Evolutionary conservation across 2,329 filamentous ascomycete genomes (phyloP).

Genomic region (Malbranchea cinnamomea): DNA sequence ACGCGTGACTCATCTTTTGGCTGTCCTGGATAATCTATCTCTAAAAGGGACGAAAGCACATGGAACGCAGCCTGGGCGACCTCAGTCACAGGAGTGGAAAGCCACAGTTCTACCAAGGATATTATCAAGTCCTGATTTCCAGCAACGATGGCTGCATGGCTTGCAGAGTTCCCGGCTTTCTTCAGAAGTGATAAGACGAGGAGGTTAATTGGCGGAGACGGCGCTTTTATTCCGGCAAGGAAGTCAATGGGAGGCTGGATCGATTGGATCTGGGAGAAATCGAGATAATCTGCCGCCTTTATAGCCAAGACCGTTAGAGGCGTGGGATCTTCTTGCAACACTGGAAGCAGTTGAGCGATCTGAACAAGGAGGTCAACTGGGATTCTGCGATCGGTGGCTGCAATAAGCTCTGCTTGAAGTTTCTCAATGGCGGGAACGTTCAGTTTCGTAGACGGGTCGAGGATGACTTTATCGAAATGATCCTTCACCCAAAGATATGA

Average conservation of each 20-base stretch:
- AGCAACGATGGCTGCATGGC: constrained; percentile 44
- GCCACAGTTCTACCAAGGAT: constrained; percentile 43
- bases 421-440: constrained; percentile 36
- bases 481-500: constrained; percentile 21
- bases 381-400: constrained; percentile 20
- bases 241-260: constrained; percentile 38
- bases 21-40: constrained; percentile 29
- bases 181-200: constrained; percentile 40
- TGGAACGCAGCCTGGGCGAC: constrained; percentile 40
- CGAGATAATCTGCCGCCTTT: constrained; percentile 34
- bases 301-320: constrained; percentile 39
- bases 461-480: constrained; percentile 31
- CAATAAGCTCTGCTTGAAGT: constrained; percentile 31
- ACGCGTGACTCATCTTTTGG: constrained; percentile 11
- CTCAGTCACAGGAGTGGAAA: constrained; percentile 40
- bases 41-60: constrained; percentile 38
- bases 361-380: constrained; percentile 28
- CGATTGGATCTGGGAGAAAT: constrained; percentile 34
- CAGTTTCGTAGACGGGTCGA: constrained; percentile 30
- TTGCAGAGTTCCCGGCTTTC: constrained; percentile 37
- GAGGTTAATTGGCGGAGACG: constrained; percentile 38
- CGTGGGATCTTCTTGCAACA: constrained; percentile 43
- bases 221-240: constrained; percentile 37
- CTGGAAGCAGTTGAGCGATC: constrained; percentile 36
- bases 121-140: constrained; percentile 39